A percentile compares a stretch with the other conserved stretches of the same genome.
phyloP scores from a whole-genome alignment of 2,329 filamentous ascomycete genomes.

The Dryadomyces sulphureus region DNA sequence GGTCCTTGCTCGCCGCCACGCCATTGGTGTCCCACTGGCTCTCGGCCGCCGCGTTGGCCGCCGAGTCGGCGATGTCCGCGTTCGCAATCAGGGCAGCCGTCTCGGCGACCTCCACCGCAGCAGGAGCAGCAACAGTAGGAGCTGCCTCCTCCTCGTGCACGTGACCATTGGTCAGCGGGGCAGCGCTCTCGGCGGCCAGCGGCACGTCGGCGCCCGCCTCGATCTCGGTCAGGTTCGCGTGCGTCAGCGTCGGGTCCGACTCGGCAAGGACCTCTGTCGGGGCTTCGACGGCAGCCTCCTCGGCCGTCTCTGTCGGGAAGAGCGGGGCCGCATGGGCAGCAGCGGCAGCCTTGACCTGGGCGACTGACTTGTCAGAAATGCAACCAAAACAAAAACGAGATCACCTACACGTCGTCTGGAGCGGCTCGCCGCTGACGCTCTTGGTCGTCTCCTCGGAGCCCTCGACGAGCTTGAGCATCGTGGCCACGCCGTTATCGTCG shows the following conservation, averaged over 20 bases:
- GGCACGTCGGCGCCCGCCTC: slow-evolving; percentile 21
- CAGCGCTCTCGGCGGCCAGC: background rate
- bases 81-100: slow-evolving; percentile 24
- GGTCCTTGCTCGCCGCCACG: slow-evolving; percentile 18
- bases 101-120: no score
- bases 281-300: slow-evolving; percentile 21
- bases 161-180: slow-evolving; percentile 23
- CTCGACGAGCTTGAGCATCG: slow-evolving; percentile 64
- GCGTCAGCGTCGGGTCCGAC: slow-evolving; percentile 52
- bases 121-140: no score
- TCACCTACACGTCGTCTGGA: slow-evolving; percentile 55
- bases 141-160: slow-evolving; percentile 18
- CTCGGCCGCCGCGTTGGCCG: slow-evolving; percentile 47
- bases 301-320: slow-evolving; percentile 18
- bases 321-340: slow-evolving; percentile 35
- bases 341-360: slow-evolving; percentile 41
- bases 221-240: slow-evolving; percentile 55
- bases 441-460: slow-evolving; percentile 52
- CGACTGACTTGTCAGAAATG: slow-evolving; percentile 24
- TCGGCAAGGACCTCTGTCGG: slow-evolving; percentile 17
- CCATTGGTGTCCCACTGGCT: slow-evolving; percentile 44
- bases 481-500: slow-evolving; percentile 56
- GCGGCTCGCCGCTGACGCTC: slow-evolving; percentile 48
- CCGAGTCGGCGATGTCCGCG: slow-evolving; percentile 33
- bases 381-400: background rate